phyloP scores from a whole-genome alignment of 78 protist species.

The Capsaspora owczarzaki region DNA sequence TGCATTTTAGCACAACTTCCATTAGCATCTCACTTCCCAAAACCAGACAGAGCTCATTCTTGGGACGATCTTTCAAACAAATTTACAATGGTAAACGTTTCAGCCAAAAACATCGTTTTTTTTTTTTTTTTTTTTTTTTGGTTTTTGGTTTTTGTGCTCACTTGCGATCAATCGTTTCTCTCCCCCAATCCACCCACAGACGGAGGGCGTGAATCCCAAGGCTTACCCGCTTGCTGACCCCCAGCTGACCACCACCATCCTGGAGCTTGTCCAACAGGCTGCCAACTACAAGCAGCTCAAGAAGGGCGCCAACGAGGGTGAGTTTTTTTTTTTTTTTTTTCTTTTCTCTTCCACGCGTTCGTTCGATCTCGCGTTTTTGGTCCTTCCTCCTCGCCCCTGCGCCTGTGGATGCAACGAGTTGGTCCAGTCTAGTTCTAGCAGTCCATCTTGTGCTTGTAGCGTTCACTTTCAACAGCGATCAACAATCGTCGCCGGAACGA shows the following conservation, averaged over 20 bases:
- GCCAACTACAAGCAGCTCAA: slow-evolving; percentile 79
- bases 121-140: no score
- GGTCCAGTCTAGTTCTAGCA: no score
- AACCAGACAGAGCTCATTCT: not conserved
- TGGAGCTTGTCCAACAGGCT: slow-evolving; percentile 89
- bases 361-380: no score
- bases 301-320: slow-evolving; percentile 96
- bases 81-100: not conserved
- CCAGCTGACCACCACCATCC: slow-evolving; percentile 64
- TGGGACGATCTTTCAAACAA: not conserved
- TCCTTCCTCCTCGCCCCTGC: no score
- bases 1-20: not conserved
- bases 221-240: slow-evolving; percentile 92
- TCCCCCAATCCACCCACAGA: not conserved
- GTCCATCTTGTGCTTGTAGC: no score
- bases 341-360: not conserved
- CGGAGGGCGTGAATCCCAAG: slow-evolving; percentile 68
- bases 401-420: no score
- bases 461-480: no score
- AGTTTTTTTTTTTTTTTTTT: not conserved
- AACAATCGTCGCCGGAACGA: no score
- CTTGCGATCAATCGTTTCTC: not conserved
- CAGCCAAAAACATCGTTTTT: not conserved
- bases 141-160: no score
- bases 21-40: not conserved